Base-by-base conservation (phyloP, 805 yeast species). In the Myxozyma mucilagina region DNA sequence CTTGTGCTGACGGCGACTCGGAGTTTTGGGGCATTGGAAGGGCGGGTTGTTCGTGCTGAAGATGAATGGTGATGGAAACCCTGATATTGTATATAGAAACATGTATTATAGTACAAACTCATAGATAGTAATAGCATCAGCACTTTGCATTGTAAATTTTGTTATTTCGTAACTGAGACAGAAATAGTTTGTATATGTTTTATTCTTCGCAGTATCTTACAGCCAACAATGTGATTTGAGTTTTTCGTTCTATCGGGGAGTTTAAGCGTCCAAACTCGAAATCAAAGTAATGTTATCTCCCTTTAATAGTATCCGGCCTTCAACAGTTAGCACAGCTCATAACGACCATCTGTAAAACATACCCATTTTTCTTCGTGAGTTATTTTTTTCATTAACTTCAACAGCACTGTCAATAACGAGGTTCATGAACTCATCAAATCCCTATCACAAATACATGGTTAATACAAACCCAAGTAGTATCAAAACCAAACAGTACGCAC, bases 381-480 rank as follows among this genome's bases (percentile, higher is more conserved):
- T 79, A 1, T 84, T 84, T 42, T 80, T 81, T n/a, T 72, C 71
- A 55, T 80, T 78, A 5, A 93, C 78, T 68, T 96, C 97, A 11
- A 73, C 69, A 0, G 87, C 87, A 53, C 83, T 82, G 38, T 82
- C 85, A 24, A 85, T 75, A 3, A 85, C 87, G 16, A 85, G 76
- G 72, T 94, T 94, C 99, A 94, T 96, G 71, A 92, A 93, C 76
- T 96, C 99, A 74, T 94, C 99, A 74, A 96, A 93, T 0, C 99
- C 99, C 68, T 73, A 48, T 16, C 32, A 4, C 8, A 47, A 45
- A n/a, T 24, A 31, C 7, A 5, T n/a, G 2, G 39, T 60, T 31
- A 44, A 35, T 34, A 31, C 13, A 5, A 45, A 4, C 29, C 29
- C 29, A 24, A 24, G 29, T 24, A 24, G 29, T 41, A 16, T 3